Evolutionary conservation across 345 rosid genomes (phyloP), one percentile per base, ranked within the genome.

Genomic region (Citrus inodora): DNA sequence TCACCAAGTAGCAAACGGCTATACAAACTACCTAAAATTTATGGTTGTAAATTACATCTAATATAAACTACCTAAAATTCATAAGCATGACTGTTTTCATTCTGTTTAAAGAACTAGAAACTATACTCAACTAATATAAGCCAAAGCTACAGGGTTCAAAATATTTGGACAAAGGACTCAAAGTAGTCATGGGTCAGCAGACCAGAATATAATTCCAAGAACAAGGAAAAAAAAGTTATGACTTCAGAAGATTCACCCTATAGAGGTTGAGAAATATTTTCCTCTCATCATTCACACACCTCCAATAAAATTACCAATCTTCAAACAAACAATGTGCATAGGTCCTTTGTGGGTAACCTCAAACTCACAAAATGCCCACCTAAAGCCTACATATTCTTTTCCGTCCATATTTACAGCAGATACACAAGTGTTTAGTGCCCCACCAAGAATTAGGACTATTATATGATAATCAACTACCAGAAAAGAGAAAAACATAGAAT

Each of bases 321-420:
- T 75, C 71, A 35, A 76, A 37, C 30, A 53, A 53, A 14, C 56
- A 66, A 76, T 86, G 76, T 88, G 35, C 33, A 84, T 82, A 91
- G 92, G 87, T 82, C 69, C 89, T 89, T 89, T 82, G 83, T 77
- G 91, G 88, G 90, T 88, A 74, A 81, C 62, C 86, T 56, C 38
- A 70, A 81, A 79, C 83, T 87, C 69, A 72, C 25, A 68, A 71
- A 65, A 46, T 67, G 87, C 92, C 89, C 96, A 89, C 88, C 92
- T 92, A 89, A 85, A 89, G 86, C 90, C 93, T 78, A 84, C 88
- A 84, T 65, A 78, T 86, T 80, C 11, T 46, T 90, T 13, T 91
- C 60, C 79, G 91, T 91, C 94, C 92, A 86, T 86, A 87, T 90
- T 94, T 92, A 90, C 94, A 83, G 96, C 84, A 88, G 87, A 89